Evolutionary conservation across 768 basidiomycete genomes (phyloP).

Genomic region (Leccinum rimulosum): DNA sequence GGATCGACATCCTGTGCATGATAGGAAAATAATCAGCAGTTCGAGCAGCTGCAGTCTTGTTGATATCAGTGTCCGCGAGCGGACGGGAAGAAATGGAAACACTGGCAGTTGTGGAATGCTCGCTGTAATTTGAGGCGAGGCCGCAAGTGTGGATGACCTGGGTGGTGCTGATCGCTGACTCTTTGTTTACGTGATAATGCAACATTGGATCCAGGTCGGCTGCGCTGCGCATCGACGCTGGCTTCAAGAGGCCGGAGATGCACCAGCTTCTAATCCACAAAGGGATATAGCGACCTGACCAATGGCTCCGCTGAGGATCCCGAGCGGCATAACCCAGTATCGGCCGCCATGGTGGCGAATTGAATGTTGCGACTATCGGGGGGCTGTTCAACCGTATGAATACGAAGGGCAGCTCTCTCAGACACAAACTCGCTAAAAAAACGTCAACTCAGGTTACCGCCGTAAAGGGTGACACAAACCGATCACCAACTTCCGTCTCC

Average conservation of each 20-base stretch:
- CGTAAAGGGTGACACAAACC: conserved; percentile 10
- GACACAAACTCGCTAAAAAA: conserved; percentile 4
- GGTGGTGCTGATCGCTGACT: background rate
- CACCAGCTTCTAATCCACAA: background rate
- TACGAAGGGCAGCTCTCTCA: background rate
- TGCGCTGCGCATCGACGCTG: background rate
- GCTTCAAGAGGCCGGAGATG: background rate
- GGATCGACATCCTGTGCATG: background rate
- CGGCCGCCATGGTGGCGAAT: background rate
- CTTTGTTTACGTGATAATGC: background rate
- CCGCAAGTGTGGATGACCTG: background rate
- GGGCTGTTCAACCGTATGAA: background rate
- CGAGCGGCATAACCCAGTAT: background rate
- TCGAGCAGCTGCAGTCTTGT: background rate
- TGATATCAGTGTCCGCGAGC: background rate
- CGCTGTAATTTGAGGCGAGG: background rate
- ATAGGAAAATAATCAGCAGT: background rate
- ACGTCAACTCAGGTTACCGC: background rate
- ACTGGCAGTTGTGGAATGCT: background rate
- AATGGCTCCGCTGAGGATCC: background rate
- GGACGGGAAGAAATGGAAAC: background rate
- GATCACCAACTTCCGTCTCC: background rate
- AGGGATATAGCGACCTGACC: background rate
- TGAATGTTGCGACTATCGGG: background rate
- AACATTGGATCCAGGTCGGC: background rate